These are phyloP conservation scores for Paraurostyla sp. DNA, from an alignment of 73 alveolate genomes.

Conservation along the genomic window DNA sequence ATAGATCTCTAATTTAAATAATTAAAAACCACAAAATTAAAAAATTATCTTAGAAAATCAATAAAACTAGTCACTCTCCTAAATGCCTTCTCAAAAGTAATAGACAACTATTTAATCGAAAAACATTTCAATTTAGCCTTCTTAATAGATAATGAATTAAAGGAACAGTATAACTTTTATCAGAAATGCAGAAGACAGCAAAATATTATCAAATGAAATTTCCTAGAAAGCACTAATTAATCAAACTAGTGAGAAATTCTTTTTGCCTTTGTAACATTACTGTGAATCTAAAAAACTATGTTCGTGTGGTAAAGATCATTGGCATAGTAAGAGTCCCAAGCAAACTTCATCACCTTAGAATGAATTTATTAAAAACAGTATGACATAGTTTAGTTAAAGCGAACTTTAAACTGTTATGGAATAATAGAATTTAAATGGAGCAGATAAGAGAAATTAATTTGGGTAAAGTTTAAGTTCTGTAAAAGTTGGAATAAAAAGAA, in stretches of 20 bases:
- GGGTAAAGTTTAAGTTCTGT: not conserved
- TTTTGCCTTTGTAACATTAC: not conserved
- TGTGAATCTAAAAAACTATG: constrained; percentile 24
- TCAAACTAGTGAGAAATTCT: not conserved
- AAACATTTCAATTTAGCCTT: no score
- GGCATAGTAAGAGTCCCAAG: not conserved
- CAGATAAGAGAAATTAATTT: not conserved
- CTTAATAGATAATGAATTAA: no score
- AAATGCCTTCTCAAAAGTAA: no score
- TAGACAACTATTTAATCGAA: no score
- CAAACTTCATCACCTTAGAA: not conserved
- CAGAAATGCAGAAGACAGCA: no score
- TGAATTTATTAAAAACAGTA: not conserved
- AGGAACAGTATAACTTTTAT: no score
- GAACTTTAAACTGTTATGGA: not conserved
- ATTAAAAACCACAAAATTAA: no score
- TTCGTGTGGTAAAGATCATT: not conserved
- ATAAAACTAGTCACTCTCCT: no score
- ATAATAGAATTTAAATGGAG: not conserved
- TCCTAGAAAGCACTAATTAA: no score
- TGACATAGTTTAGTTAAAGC: not conserved
- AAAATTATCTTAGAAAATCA: no score
- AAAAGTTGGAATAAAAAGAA: not conserved
- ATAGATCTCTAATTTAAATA: no score
- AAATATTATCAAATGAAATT: no score